Evolutionary conservation across 1,284 basidiomycete species (phyloP), one percentile per base, ranked within the genome.

Genomic region (Pyrrhoderma noxium): DNA sequence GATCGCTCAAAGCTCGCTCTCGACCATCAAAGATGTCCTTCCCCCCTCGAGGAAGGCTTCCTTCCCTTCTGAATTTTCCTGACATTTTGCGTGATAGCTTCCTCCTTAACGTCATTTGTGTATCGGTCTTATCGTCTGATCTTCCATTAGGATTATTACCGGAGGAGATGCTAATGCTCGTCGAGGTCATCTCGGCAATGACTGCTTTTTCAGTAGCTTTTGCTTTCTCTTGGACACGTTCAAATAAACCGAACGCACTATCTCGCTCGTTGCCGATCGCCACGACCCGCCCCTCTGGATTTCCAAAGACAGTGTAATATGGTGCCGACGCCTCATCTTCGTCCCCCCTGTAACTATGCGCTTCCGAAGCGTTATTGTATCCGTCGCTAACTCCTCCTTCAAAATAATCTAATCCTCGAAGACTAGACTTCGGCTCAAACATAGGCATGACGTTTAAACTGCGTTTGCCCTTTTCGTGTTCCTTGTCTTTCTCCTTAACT

Each of bases 261-360:
- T 77, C 74, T 3, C 71, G 67, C 0, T 67, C 67, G 9, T 68
- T 67, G 0, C 71, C 74, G 2, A 73, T 70, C 8, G 70, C 70
- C 4, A 77, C 66, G 3, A 75, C 62, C 4, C 67, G 67, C 1
- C 69, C 76, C 1, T 72, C 65, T 1, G 68, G 62, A 16, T 70
- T 67, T 0, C 78, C 78, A 54, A 77, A 70, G 4, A 80, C 72
- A 0, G 78, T 78, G 57, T 77, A 77, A 49, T 77, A 79, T 16
- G 78, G 77, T 8, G 59, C 63, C 4, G 45, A 31, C 19, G 34
- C 38, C 5, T 53, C 51, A 2, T 34, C 46, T 16, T 48, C 40
- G 1, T 58, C 58, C 13, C 45, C 54, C 2, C 46, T 25, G 27
- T 31, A 22, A 22, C 36, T 23, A 21, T 9, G 13, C 1, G 46